Conservation (phyloP, 768 basidiomycete species). For the Suillus paluster region DNA sequence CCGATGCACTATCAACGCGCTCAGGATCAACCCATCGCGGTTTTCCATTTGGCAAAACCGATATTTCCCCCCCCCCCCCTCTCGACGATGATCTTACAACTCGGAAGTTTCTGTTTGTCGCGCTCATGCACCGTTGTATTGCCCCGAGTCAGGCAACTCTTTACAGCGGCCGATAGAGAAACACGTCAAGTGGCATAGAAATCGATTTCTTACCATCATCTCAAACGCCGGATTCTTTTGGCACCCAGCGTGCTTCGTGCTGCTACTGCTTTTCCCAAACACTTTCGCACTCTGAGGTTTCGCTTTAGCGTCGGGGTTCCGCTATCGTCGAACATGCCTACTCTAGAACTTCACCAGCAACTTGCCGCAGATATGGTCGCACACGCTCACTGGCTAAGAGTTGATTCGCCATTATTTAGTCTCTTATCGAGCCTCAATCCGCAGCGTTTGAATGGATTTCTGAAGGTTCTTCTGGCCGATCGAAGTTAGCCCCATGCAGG, state of each 20-base stretch:
- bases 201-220: slow-evolving; percentile 9
- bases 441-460: slow-evolving; percentile 8
- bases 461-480: background rate
- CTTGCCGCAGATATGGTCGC: background rate
- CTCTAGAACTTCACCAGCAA: background rate
- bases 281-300: slow-evolving; percentile 9
- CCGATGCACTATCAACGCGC: background rate
- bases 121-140: slow-evolving; percentile 6
- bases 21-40: slow-evolving; percentile 3
- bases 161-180: background rate
- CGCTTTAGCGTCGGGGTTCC: slow-evolving; percentile 1
- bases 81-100: slow-evolving; percentile 7
- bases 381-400: background rate
- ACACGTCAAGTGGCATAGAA: slow-evolving; percentile 9
- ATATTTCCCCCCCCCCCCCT: too few species aligned
- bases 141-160: background rate
- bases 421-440: slow-evolving; percentile 7
- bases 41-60: slow-evolving; percentile 9
- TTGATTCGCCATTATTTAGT: slow-evolving; percentile 11
- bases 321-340: background rate
- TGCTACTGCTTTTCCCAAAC: background rate
- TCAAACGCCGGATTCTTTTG: background rate
- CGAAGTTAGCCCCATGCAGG: background rate
- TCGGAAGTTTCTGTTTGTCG: slow-evolving; percentile 7
- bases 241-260: slow-evolving; percentile 1